Conservation (phyloP, 148 eudicot species). For the Arbutus unedo region DNA sequence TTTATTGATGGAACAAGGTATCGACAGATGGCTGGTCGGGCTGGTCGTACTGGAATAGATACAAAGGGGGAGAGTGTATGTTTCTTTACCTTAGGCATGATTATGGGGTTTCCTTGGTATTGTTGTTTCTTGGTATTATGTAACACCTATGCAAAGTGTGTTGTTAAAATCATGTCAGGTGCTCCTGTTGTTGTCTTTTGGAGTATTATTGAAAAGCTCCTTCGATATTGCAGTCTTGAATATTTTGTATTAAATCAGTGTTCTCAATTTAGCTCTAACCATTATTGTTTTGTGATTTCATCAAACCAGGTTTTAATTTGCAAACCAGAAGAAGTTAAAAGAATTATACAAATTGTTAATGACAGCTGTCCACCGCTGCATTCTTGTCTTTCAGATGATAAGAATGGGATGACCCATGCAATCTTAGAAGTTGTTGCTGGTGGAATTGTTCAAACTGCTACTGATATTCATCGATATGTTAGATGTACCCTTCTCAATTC, state of each 20-base stretch:
- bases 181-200: background rate
- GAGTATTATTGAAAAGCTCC: background rate
- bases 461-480: constrained; percentile 92
- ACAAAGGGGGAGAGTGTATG: constrained; percentile 99
- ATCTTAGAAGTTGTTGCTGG: constrained; percentile 97
- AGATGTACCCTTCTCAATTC: constrained; percentile 96
- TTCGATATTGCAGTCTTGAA: background rate
- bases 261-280: background rate
- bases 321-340: constrained; percentile 80
- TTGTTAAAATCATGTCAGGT: constrained; percentile 12
- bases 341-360: constrained; percentile 65
- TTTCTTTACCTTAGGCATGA: constrained; percentile 11
- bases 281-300: background rate
- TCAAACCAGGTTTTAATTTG: constrained; percentile 74
- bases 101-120: constrained; percentile 1
- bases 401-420: constrained; percentile 99
- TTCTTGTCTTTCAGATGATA: constrained; percentile 98
- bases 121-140: background rate
- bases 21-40: constrained; percentile 97
- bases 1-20: constrained; percentile 94
- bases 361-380: constrained; percentile 90
- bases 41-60: constrained; percentile 99
- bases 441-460: constrained; percentile 96
- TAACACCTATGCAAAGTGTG: background rate
- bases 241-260: constrained; percentile 11